Conservation (phyloP, 2,329 filamentous ascomycete species). For the Colletotrichum sojae region DNA sequence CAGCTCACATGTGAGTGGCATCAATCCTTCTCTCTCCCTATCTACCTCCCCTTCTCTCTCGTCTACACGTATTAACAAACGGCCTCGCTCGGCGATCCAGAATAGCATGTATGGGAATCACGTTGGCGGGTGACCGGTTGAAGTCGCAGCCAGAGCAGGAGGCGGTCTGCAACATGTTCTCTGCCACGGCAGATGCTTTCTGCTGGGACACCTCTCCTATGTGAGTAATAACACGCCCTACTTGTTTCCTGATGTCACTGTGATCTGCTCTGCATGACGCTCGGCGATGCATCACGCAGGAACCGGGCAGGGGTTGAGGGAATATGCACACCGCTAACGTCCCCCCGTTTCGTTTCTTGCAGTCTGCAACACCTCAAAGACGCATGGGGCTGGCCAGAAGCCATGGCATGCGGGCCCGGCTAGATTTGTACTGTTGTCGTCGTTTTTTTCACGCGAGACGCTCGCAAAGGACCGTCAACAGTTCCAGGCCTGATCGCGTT, state of each 20-base stretch:
- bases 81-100: slow-evolving; percentile 20
- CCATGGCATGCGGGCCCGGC: neutral
- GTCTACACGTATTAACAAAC: too few species aligned
- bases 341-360: neutral
- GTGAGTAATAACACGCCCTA: neutral
- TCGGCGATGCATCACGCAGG: neutral
- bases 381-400: slow-evolving; percentile 19
- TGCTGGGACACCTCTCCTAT: slow-evolving; percentile 13
- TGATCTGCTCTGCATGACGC: neutral
- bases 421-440: neutral
- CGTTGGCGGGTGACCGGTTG: slow-evolving; percentile 55
- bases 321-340: slow-evolving; percentile 1
- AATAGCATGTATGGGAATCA: slow-evolving; percentile 47
- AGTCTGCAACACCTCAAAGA: slow-evolving; percentile 24
- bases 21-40: neutral
- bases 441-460: too few species aligned
- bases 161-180: slow-evolving; percentile 52
- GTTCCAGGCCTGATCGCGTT: too few species aligned
- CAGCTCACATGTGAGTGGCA: slow-evolving; percentile 19
- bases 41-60: neutral
- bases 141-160: slow-evolving; percentile 52
- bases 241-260: neutral
- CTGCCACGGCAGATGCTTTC: slow-evolving; percentile 44
- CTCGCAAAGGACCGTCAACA: too few species aligned
- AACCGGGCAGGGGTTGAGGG: neutral